Percentiles rank a stretch among this genome's conserved stretches.
Evolutionary conservation across 2,329 filamentous ascomycete species (phyloP).

Genomic region (Biscogniauxia sp.): DNA sequence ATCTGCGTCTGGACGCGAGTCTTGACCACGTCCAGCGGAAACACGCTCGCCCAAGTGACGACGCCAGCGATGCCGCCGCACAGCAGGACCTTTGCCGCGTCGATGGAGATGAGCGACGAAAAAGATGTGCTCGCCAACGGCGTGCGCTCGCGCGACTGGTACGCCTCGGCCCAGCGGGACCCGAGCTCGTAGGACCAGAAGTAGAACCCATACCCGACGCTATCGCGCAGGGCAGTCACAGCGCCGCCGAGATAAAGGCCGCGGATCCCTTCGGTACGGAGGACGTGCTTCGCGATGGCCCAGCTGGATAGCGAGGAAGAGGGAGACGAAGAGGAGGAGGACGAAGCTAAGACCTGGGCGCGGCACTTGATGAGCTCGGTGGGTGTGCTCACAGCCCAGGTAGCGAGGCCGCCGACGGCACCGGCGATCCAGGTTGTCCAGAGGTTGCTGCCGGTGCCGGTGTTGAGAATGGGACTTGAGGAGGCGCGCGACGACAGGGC

Average conservation of each 20-base stretch:
- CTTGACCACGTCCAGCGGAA: conserved; percentile 89
- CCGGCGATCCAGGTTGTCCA: conserved; percentile 76
- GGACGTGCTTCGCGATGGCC: conserved; percentile 61
- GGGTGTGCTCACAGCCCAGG: conserved; percentile 81
- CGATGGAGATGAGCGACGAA: conserved; percentile 34
- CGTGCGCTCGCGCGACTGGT: not conserved
- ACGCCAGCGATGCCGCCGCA: conserved; percentile 87
- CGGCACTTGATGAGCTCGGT: conserved; percentile 91
- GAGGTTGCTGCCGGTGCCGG: conserved; percentile 40
- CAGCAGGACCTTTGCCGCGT: conserved; percentile 65
- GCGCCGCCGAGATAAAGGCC: conserved; percentile 80
- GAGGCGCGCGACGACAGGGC: conserved; percentile 24
- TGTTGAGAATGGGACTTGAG: conserved; percentile 24
- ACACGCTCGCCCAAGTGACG: conserved; percentile 85
- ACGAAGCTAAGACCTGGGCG: conserved; percentile 60
- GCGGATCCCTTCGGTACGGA: conserved; percentile 54
- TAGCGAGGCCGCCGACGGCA: conserved; percentile 76
- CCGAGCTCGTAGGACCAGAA: conserved; percentile 89
- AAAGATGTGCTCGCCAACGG: conserved; percentile 1
- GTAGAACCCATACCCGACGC: conserved; percentile 95
- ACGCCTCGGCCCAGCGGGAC: conserved; percentile 52
- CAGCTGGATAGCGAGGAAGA: conserved; percentile 50
- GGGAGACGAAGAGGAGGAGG: not conserved
- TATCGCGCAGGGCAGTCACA: conserved; percentile 80
- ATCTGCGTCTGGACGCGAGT: conserved; percentile 82